Percentiles rank a stretch among this genome's conserved stretches.
Evolutionary conservation across 2,329 filamentous ascomycete species (phyloP).

Genomic region (Talaromyces sp.): DNA sequence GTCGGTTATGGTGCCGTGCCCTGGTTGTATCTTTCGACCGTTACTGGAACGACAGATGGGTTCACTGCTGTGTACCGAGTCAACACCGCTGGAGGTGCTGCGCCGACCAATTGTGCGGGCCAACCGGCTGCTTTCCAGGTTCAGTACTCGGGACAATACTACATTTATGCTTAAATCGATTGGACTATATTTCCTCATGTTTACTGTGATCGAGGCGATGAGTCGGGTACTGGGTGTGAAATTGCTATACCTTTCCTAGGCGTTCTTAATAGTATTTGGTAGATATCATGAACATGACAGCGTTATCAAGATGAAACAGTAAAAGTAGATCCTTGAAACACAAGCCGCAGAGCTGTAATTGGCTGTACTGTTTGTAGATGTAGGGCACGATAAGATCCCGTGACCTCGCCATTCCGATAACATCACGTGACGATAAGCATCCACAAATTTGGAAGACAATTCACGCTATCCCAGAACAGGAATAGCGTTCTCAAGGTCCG

Average conservation of each 20-base stretch:
- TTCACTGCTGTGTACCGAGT: conserved; percentile 78
- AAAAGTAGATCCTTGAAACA: neutral
- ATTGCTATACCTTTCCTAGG: neutral
- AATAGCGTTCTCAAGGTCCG: conserved; percentile 39
- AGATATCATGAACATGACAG: neutral
- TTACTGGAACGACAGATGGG: conserved; percentile 55
- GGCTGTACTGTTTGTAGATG: neutral
- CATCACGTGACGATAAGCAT: conserved; percentile 24
- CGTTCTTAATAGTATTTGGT: neutral
- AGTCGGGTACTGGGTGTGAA: neutral
- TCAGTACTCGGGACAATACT: conserved; percentile 79
- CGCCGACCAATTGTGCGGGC: conserved; percentile 70
- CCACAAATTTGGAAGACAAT: conserved; percentile 21
- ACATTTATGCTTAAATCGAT: conserved; percentile 47
- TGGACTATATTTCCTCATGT: neutral
- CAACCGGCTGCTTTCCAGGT: conserved; percentile 64
- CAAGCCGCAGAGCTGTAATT: neutral
- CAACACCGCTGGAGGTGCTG: conserved; percentile 74
- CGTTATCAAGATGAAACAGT: neutral
- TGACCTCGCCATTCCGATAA: conserved; percentile 25
- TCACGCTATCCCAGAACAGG: conserved; percentile 23
- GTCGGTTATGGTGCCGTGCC: conserved; percentile 66
- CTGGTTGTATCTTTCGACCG: conserved; percentile 69
- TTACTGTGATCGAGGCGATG: neutral
- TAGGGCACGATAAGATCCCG: conserved; percentile 21